These are phyloP conservation scores for Litchi chinensis DNA, from an alignment of 345 rosid genomes.

Conservation along the genomic window DNA sequence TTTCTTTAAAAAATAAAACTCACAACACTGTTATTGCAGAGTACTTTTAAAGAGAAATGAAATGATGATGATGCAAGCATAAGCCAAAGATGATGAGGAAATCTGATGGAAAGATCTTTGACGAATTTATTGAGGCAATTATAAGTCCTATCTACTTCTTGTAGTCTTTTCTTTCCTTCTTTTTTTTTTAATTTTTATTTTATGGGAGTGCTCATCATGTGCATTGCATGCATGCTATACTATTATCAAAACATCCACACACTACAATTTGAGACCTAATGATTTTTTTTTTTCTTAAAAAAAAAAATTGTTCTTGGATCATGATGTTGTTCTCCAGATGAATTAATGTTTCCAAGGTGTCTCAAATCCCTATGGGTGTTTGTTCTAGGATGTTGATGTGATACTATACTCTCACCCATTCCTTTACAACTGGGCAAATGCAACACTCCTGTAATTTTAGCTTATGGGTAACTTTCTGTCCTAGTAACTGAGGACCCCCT, in stretches of 20 bases:
- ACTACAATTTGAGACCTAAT: not conserved
- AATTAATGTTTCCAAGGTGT: constrained; percentile 1
- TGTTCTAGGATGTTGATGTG: constrained; percentile 8
- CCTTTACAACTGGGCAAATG: not conserved
- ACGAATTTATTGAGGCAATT: constrained; percentile 37
- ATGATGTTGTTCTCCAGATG: not conserved
- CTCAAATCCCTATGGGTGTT: not conserved
- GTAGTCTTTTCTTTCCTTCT: too few species aligned
- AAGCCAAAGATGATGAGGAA: constrained; percentile 33
- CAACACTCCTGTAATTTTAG: not conserved
- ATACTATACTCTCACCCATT: not conserved
- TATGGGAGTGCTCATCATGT: not conserved
- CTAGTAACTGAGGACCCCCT: not conserved
- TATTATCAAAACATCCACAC: not conserved
- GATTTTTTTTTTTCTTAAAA: not conserved
- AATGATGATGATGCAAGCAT: constrained; percentile 45
- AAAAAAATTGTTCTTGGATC: not conserved
- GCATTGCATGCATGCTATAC: not conserved
- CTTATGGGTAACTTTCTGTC: not conserved
- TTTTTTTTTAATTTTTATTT: too few species aligned
- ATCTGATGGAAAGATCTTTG: constrained; percentile 41
- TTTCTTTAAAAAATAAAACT: too few species aligned
- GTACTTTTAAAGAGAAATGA: constrained; percentile 25
- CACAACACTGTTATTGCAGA: constrained; percentile 24
- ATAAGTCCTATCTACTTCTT: constrained; percentile 11